phyloP scores from a whole-genome alignment of 768 basidiomycete species.

The Podaxis sp. region DNA sequence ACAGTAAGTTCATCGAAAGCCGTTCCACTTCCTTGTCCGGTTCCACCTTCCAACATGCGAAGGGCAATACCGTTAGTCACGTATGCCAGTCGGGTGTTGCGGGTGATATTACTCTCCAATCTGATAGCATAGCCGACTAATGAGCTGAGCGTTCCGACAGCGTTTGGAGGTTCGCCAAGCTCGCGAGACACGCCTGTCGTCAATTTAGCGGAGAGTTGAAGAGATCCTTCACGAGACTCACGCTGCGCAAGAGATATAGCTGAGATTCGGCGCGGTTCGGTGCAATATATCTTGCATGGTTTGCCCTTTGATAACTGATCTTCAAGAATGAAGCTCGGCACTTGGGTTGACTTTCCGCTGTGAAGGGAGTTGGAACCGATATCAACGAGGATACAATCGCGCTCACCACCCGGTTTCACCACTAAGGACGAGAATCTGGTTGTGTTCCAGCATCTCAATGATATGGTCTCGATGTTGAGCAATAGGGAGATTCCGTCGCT shows the following conservation, averaged over 20 bases:
- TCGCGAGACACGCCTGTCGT: conserved; percentile 75
- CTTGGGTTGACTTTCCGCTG: conserved; percentile 96
- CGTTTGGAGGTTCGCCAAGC: conserved; percentile 79
- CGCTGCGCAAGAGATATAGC: conserved; percentile 95
- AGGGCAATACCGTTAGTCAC: conserved; percentile 95
- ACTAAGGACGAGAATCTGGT: conserved; percentile 85
- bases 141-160: conserved; percentile 74
- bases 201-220: conserved; percentile 1
- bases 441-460: conserved; percentile 61
- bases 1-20: conserved; percentile 96
- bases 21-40: conserved; percentile 66
- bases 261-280: conserved; percentile 93
- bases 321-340: conserved; percentile 92
- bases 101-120: conserved; percentile 82
- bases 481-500: conserved; percentile 83
- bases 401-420: conserved; percentile 44
- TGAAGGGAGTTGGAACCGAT: conserved; percentile 11
- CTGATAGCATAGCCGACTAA: conserved; percentile 95
- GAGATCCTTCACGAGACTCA: conserved; percentile 20
- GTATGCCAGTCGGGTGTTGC: conserved; percentile 77
- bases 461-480: conserved; percentile 79
- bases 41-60: conserved; percentile 92
- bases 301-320: conserved; percentile 79
- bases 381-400: conserved; percentile 4
- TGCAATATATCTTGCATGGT: conserved; percentile 90